Percentiles rank a stretch among this genome's conserved stretches.
These are phyloP conservation scores for Lactarius quietus DNA, from an alignment of 768 basidiomycete species.

Conservation along the genomic window DNA sequence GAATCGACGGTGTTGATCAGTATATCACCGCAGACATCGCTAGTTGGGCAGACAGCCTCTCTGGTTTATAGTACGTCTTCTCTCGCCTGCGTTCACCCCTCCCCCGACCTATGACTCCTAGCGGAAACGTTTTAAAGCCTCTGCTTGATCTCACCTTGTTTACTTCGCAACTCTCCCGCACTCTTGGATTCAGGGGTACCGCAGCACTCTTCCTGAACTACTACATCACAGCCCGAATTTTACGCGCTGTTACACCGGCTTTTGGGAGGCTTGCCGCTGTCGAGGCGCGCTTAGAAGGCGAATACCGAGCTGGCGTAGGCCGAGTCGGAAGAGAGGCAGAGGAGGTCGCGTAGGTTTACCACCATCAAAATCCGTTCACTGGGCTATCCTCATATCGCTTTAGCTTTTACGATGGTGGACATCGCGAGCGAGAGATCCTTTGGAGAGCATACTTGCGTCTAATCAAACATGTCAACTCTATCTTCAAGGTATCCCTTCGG, in stretches of 20 bases:
- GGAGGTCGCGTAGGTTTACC: constrained; percentile 73
- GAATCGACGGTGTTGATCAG: constrained; percentile 75
- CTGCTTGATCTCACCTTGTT: constrained; percentile 88
- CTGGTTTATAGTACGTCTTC: constrained; percentile 79
- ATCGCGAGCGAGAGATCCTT: constrained; percentile 78
- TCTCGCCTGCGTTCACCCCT: not conserved
- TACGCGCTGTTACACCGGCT: constrained; percentile 84
- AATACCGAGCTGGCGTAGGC: constrained; percentile 84
- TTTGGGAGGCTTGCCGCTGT: constrained; percentile 88
- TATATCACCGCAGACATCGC: constrained; percentile 93
- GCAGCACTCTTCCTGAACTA: constrained; percentile 79
- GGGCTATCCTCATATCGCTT: not conserved
- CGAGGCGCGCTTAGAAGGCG: constrained; percentile 86
- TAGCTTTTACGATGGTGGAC: constrained; percentile 91
- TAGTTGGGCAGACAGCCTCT: constrained; percentile 80
- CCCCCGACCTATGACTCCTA: constrained; percentile 30
- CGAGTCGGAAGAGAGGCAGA: constrained; percentile 86
- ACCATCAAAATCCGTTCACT: not conserved
- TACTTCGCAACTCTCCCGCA: constrained; percentile 84
- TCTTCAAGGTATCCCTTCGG: constrained; percentile 63
- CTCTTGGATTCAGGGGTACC: constrained; percentile 83
- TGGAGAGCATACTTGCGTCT: constrained; percentile 71
- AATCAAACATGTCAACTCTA: constrained; percentile 86
- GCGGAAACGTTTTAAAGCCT: constrained; percentile 92
- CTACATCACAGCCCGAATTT: constrained; percentile 76